phyloP scores from a whole-genome alignment of 148 eudicot species.

The Camellia granthamiana region DNA sequence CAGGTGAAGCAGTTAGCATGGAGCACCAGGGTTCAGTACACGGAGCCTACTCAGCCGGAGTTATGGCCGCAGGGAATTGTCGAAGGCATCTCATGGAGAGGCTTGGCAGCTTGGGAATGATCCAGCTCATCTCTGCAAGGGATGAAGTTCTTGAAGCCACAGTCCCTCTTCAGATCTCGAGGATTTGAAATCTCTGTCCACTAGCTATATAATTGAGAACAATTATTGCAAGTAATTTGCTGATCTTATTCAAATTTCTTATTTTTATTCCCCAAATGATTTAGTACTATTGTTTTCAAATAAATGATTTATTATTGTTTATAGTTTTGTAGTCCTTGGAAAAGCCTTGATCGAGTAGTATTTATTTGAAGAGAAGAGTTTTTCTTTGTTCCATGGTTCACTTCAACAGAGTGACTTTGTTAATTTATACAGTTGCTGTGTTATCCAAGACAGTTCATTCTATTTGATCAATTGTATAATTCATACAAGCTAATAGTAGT shows the following conservation, averaged over 20 bases:
- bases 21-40: slow-evolving; percentile 98
- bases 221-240: not conserved
- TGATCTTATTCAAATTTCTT: not conserved
- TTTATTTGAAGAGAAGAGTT: too few relatives aligned
- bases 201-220: not conserved
- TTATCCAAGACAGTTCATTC: too few relatives aligned
- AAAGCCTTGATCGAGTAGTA: too few relatives aligned
- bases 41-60: slow-evolving; percentile 88
- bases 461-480: too few relatives aligned
- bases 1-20: slow-evolving; percentile 89
- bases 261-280: too few relatives aligned
- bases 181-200: slow-evolving; percentile 42
- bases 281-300: too few relatives aligned
- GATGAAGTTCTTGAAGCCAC: slow-evolving; percentile 52
- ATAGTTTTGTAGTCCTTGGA: too few relatives aligned
- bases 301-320: too few relatives aligned
- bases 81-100: slow-evolving; percentile 52
- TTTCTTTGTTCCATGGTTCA: too few relatives aligned
- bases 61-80: slow-evolving; percentile 82
- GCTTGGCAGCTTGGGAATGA: slow-evolving; percentile 50
- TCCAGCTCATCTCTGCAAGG: slow-evolving; percentile 42
- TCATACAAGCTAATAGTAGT: too few relatives aligned
- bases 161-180: slow-evolving; percentile 84
- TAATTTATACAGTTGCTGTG: too few relatives aligned
- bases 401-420: too few relatives aligned